Evolutionary conservation across 768 basidiomycete genomes (phyloP), one percentile per base, ranked within the genome.

Genomic region (Leccinum incarnatum): DNA sequence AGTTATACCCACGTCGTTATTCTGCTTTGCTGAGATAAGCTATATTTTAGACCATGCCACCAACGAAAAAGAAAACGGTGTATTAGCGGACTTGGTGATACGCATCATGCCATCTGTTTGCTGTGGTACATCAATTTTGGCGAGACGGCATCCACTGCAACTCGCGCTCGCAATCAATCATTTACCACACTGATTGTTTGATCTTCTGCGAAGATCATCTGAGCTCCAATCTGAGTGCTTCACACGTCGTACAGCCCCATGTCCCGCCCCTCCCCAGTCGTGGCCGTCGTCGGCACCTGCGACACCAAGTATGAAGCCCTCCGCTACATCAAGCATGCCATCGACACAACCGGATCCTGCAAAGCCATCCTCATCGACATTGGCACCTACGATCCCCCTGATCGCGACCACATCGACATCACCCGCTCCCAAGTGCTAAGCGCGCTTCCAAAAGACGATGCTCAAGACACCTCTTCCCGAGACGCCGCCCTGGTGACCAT

Each of bases 211-310:
- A 32, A 32, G 30, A 32, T 32, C 10, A 34, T 34, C 32, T 34
- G 32, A 34, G 32, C 32, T 34, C 32, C 12, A 34, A 34, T 34
- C 32, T 12, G 32, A 34, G 32, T 34, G 32, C 32, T 34, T 34
- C 32, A 12, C 32, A 34, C 32, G 32, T 34, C 30, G 30, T 30
- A 30, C 10, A 30, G 32, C 32, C 32, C 32, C 32, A 14, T 34
- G 32, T 12, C 32, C 51, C 32, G 52, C 32, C 54, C 59, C 30
- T 32, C 23, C n/a, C 69, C 71, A 14, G 49, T 57, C 37, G 50
- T 73, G 9, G 67, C 62, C 12, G 67, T 71, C 12, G 57, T 71
- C 14, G 69, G 70, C 15, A 73, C 68, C 19, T 69, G 72, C 30
- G 63, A 71, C 23, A 73, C 63, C 47, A 69, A 73, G 36, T 62